Base-by-base conservation (phyloP, 441 rosid genomes). In the Croton setiger region DNA sequence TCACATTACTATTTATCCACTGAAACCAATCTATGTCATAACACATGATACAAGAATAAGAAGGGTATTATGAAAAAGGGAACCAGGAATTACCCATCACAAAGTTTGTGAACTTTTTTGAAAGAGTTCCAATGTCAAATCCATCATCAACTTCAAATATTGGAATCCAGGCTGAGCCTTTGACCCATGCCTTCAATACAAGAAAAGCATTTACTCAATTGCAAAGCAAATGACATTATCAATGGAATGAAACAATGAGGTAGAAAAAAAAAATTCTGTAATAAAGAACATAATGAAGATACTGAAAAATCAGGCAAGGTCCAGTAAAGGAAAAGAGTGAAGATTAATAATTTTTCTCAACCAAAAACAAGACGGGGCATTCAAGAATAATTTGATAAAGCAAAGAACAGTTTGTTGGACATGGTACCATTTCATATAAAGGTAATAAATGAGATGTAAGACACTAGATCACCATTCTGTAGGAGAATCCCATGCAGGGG, bases 111-210 rank as follows among this genome's bases (percentile, higher is more conserved):
- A 80, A 74, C 69, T 89, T 89, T 70, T 77, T 84, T 61, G 95
- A 78, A 83, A 87, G 72, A 71, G 86, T 80, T 79, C 92, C 95
- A 14, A 82, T 79, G 74, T 84, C 93, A 73, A 88, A 67, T 70
- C 79, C 71, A 63, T 80, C 74, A 67, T 89, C 88, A 64, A 77
- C 84, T 48, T 91, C 93, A 70, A 91, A 89, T 61, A 91, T 81
- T 20, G 98, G 97, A 75, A 91, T 82, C 98, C 97, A 89, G 41
- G 78, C 66, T 31, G 98, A 93, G 66, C 93, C 95, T 79, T 86
- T 93, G 60, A 91, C 87, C 93, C 96, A 88, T 70, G 91, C 98
- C 98, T 91, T 77, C 57, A 73, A 60, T 77, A 75, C 15, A 45
- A 39, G n/a, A 31, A 17, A 64, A 62, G 69, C 69, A 66, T 14